Evolutionary conservation across 176 grass and related monocot species (phyloP).

Genomic region (Puya raimondii): DNA sequence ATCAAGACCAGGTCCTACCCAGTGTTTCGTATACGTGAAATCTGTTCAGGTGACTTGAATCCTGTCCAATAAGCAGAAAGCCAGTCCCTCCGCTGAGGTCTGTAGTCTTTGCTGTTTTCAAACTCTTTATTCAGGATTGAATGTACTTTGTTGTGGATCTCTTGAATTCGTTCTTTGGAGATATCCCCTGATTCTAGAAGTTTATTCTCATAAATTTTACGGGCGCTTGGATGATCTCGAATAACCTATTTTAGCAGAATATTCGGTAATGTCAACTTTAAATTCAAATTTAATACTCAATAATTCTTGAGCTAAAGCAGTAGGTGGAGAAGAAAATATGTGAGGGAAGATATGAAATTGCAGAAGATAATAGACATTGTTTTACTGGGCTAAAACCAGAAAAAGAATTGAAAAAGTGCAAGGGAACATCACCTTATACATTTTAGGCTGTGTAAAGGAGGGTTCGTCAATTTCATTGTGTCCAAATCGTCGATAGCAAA

Average conservation of each 20-base stretch:
- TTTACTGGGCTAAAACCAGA: background rate
- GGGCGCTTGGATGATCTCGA: constrained; percentile 68
- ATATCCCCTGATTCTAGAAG: constrained; percentile 59
- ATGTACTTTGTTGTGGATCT: constrained; percentile 69
- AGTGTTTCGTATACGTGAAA: constrained; percentile 84
- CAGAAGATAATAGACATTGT: background rate
- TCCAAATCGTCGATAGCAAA: constrained; percentile 85
- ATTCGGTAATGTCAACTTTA: background rate
- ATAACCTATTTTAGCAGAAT: constrained; percentile 55
- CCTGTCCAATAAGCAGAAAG: constrained; percentile 94
- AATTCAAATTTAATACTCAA: no score
- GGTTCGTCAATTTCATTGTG: constrained; percentile 98
- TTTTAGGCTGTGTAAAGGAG: constrained; percentile 97
- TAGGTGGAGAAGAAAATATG: background rate
- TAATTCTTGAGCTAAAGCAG: background rate
- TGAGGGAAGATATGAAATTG: background rate
- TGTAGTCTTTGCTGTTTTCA: constrained; percentile 77
- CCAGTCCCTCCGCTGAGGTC: constrained; percentile 87
- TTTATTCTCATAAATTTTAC: constrained; percentile 80
- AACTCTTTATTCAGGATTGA: constrained; percentile 85
- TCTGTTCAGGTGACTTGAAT: constrained; percentile 93
- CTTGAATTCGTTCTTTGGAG: constrained; percentile 54
- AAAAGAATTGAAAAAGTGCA: background rate
- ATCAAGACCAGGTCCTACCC: constrained; percentile 36
- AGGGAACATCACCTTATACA: constrained; percentile 65